A percentile compares a stretch with the other conserved stretches of the same genome.
phyloP scores from a whole-genome alignment of 345 rosid genomes.

The Populus tremula region DNA sequence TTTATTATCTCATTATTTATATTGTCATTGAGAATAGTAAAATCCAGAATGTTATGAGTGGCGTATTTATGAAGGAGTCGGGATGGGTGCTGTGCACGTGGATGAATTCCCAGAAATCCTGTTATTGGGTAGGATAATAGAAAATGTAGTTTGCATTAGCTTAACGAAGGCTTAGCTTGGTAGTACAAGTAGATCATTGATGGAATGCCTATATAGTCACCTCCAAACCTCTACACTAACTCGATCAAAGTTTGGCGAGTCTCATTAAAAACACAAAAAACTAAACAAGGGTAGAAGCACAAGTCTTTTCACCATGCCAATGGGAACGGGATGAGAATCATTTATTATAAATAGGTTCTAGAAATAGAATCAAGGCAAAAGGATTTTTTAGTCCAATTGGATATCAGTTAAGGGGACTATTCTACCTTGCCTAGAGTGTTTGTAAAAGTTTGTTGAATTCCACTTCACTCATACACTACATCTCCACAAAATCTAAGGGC shows the following conservation, averaged over 20 bases:
- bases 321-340: not conserved
- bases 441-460: no score
- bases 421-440: no score
- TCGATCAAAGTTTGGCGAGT: not conserved
- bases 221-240: not conserved
- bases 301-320: not conserved
- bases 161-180: not conserved
- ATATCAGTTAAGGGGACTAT: no score
- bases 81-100: not conserved
- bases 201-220: not conserved
- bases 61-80: conserved; percentile 5
- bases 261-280: not conserved
- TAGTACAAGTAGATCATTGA: not conserved
- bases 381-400: not conserved
- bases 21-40: conserved; percentile 2
- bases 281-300: not conserved
- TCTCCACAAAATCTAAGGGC: no score
- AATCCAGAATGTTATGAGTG: not conserved
- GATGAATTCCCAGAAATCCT: not conserved
- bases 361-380: not conserved
- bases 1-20: not conserved
- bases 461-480: no score
- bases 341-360: not conserved
- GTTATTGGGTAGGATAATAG: not conserved
- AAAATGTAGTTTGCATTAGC: not conserved